Conservation (phyloP, 352 stramenopile species). For the Albugo candida region DNA sequence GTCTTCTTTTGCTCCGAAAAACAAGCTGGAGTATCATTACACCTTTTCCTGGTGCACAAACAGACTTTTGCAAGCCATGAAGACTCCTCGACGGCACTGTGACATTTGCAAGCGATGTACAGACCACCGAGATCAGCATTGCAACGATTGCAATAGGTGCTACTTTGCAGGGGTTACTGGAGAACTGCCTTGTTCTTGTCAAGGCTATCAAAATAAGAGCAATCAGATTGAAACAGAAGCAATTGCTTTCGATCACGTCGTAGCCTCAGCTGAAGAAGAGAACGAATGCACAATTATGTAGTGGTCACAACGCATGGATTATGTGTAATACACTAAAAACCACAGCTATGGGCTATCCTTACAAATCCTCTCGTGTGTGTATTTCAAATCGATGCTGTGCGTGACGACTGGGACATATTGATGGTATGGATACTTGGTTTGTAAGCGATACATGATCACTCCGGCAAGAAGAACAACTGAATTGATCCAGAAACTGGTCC, state of each 20-base stretch:
- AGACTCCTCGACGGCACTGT: constrained; percentile 63
- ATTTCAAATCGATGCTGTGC: no score
- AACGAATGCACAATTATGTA: no score
- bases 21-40: constrained; percentile 15
- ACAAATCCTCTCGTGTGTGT: no score
- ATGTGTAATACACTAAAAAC: no score
- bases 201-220: constrained; percentile 7
- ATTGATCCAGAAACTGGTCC: constrained; percentile 43
- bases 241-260: no score
- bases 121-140: constrained; percentile 75
- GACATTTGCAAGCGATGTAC: constrained; percentile 73
- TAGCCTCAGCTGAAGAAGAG: no score
- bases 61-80: constrained; percentile 53
- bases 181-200: constrained; percentile 58
- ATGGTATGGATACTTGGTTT: constrained; percentile 42
- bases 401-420: constrained; percentile 12
- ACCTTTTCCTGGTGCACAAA: constrained; percentile 74
- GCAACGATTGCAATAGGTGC: constrained; percentile 56
- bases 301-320: no score
- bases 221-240: no score
- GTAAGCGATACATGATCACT: constrained; percentile 36
- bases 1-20: background rate
- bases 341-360: no score
- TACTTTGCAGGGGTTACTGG: constrained; percentile 71
- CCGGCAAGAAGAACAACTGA: constrained; percentile 20